Percentiles rank a stretch among this genome's conserved stretches.
Conservation (phyloP, 2,329 filamentous ascomycete species). For the Lachnellula suecica region DNA sequence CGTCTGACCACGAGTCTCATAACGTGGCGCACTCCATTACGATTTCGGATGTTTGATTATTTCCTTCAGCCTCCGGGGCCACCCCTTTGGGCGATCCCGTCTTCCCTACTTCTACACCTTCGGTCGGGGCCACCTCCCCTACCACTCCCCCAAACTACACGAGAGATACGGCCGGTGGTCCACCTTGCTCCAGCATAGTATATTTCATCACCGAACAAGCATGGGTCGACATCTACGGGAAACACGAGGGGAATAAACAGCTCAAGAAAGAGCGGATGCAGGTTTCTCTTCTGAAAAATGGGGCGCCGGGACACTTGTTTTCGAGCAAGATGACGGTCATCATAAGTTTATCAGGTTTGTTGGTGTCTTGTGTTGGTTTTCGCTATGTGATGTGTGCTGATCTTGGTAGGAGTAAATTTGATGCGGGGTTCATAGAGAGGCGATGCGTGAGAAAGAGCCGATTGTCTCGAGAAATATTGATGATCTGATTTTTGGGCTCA, state of each 20-base stretch:
- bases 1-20: too few relatives aligned
- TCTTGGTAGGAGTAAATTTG: not conserved
- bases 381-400: not conserved
- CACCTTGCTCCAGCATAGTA: not conserved
- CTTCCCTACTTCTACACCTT: conserved; percentile 9
- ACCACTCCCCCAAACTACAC: not conserved
- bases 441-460: conserved; percentile 40
- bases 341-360: conserved; percentile 10
- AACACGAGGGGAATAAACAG: conserved; percentile 1
- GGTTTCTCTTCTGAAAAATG: too few relatives aligned
- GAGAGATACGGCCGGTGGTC: conserved; percentile 9
- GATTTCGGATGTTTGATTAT: too few relatives aligned
- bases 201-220: conserved; percentile 6
- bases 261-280: conserved; percentile 4
- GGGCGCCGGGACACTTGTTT: not conserved
- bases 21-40: too few relatives aligned
- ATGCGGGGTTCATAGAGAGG: not conserved
- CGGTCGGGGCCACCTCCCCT: conserved; percentile 8
- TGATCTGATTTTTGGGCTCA: conserved; percentile 31
- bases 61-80: too few relatives aligned
- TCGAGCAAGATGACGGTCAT: conserved; percentile 9
- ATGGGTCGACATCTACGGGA: conserved; percentile 12
- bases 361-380: not conserved
- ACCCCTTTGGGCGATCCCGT: conserved; percentile 8
- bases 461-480: conserved; percentile 40